These are phyloP conservation scores for Trichocladium uniseriatum DNA, from an alignment of 495 filamentous ascomycete species.

Conservation along the genomic window DNA sequence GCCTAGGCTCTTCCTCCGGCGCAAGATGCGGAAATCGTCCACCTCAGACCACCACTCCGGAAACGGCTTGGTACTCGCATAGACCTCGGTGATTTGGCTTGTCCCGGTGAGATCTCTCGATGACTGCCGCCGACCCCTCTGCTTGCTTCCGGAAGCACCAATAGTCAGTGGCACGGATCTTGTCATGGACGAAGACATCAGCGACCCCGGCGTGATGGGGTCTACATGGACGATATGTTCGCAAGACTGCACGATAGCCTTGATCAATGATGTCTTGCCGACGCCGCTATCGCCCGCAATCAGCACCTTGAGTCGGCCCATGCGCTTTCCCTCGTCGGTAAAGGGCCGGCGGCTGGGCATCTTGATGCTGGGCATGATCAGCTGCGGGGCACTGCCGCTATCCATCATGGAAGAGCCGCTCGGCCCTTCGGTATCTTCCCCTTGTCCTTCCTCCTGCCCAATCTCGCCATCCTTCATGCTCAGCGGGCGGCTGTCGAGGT, in stretches of 20 bases:
- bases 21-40: slow-evolving; percentile 60
- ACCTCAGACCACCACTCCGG: slow-evolving; percentile 92
- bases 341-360: slow-evolving; percentile 93
- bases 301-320: slow-evolving; percentile 82
- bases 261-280: slow-evolving; percentile 87
- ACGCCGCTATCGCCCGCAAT: slow-evolving; percentile 73
- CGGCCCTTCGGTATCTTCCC: slow-evolving; percentile 14
- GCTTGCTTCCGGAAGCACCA: background rate
- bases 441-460: slow-evolving; percentile 36
- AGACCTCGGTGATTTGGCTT: slow-evolving; percentile 62
- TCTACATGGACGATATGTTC: slow-evolving; percentile 97
- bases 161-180: slow-evolving; percentile 7
- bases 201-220: slow-evolving; percentile 46
- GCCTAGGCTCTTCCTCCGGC: slow-evolving; percentile 67
- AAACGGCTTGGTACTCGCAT: slow-evolving; percentile 88
- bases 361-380: slow-evolving; percentile 95
- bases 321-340: slow-evolving; percentile 70
- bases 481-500: slow-evolving; percentile 39
- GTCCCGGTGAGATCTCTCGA: slow-evolving; percentile 26
- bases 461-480: slow-evolving; percentile 12
- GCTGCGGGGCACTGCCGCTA: slow-evolving; percentile 62
- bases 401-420: slow-evolving; percentile 28
- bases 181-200: slow-evolving; percentile 19
- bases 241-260: slow-evolving; percentile 87
- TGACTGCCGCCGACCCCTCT: background rate